Conservation (phyloP, 2,329 filamentous ascomycete species). For the Hypomyces rosellus region DNA sequence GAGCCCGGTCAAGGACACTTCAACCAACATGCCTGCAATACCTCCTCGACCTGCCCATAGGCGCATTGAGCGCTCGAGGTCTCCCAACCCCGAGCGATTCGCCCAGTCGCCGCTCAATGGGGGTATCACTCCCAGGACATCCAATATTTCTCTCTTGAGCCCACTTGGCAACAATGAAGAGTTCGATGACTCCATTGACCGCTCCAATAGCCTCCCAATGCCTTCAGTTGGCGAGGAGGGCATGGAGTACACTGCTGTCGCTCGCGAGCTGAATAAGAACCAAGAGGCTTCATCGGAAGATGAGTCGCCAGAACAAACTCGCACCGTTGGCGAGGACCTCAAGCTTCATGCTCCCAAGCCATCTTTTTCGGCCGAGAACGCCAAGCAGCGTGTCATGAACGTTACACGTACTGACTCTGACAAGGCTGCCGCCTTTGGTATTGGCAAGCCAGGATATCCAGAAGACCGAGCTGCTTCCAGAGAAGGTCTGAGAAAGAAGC, state of each 20-base stretch:
- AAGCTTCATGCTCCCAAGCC: slow-evolving; percentile 86
- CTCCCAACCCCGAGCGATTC: slow-evolving; percentile 70
- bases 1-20: slow-evolving; percentile 40
- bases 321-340: slow-evolving; percentile 71
- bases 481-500: slow-evolving; percentile 56
- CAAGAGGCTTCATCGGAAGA: slow-evolving; percentile 24
- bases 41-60: slow-evolving; percentile 71
- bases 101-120: slow-evolving; percentile 84
- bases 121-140: slow-evolving; percentile 46
- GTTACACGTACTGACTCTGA: slow-evolving; percentile 92
- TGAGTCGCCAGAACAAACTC: slow-evolving; percentile 59
- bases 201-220: slow-evolving; percentile 71
- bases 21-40: slow-evolving; percentile 53
- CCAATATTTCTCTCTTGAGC: slow-evolving; percentile 29
- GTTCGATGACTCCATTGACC: slow-evolving; percentile 42
- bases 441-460: slow-evolving; percentile 61
- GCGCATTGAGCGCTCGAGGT: slow-evolving; percentile 68
- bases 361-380: slow-evolving; percentile 72
- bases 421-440: slow-evolving; percentile 74
- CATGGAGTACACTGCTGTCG: slow-evolving; percentile 67
- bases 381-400: slow-evolving; percentile 73
- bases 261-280: slow-evolving; percentile 34
- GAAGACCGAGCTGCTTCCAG: slow-evolving; percentile 41
- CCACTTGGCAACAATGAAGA: slow-evolving; percentile 28
- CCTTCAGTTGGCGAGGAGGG: slow-evolving; percentile 88